Percentiles rank a stretch among this genome's conserved stretches.
Conservation (phyloP, 2,329 filamentous ascomycete genomes). For the Lasiodiplodia theobromae region DNA sequence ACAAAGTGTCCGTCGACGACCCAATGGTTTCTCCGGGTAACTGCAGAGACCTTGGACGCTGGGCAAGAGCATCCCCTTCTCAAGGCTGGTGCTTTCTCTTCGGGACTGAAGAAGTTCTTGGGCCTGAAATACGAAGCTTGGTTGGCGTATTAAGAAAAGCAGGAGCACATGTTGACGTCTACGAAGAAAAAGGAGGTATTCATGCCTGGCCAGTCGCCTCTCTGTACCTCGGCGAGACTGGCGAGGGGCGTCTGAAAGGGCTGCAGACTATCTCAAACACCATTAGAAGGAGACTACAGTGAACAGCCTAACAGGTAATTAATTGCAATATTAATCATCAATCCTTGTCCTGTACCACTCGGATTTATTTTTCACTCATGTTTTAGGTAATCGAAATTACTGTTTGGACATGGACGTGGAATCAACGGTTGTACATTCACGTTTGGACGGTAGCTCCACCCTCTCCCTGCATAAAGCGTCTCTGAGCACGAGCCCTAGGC, state of each 20-base stretch:
- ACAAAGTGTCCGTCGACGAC: conserved; percentile 58
- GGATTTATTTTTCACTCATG: not conserved
- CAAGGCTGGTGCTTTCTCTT: conserved; percentile 74
- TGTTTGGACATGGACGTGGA: too few species aligned
- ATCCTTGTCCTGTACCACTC: not conserved
- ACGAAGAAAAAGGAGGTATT: conserved; percentile 71
- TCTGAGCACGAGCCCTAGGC: not conserved
- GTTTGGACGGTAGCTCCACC: too few species aligned
- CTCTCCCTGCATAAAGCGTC: not conserved
- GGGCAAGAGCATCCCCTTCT: conserved; percentile 70
- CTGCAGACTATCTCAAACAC: conserved; percentile 48
- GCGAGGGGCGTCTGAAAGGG: conserved; percentile 56
- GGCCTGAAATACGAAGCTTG: conserved; percentile 70
- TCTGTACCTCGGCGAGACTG: conserved; percentile 61
- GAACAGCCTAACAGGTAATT: not conserved
- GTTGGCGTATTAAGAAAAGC: conserved; percentile 62
- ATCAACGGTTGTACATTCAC: too few species aligned
- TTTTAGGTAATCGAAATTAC: not conserved
- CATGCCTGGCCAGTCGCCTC: conserved; percentile 84
- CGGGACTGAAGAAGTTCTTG: conserved; percentile 80
- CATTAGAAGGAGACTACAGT: not conserved
- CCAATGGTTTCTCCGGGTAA: conserved; percentile 73
- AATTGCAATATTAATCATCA: not conserved
- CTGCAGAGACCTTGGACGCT: conserved; percentile 70
- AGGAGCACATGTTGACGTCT: conserved; percentile 62